phyloP scores from a whole-genome alignment of 2,329 filamentous ascomycete species.

The Clarireedia sp. region DNA sequence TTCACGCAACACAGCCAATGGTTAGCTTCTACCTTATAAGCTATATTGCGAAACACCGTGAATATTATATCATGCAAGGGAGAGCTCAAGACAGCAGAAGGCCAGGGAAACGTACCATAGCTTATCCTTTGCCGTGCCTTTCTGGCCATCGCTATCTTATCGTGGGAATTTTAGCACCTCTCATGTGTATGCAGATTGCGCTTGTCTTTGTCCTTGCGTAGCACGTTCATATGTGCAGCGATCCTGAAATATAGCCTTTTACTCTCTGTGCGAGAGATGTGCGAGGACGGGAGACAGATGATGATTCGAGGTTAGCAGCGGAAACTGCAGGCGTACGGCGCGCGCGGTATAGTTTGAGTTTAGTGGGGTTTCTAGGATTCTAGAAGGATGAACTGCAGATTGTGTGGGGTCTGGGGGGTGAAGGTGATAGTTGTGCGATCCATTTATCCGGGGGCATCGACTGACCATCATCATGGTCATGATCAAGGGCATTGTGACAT shows the following conservation, averaged over 20 bases:
- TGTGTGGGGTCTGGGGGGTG: background rate
- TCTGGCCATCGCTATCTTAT: slow-evolving; percentile 46
- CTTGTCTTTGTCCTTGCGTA: background rate
- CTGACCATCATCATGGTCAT: no score
- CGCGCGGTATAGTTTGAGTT: slow-evolving; percentile 1
- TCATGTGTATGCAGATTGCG: background rate
- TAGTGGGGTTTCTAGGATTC: background rate
- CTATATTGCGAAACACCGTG: background rate
- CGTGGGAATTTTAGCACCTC: background rate
- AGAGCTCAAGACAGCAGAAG: background rate
- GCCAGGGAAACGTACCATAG: slow-evolving; percentile 45
- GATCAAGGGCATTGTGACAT: no score
- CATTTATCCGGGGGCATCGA: no score
- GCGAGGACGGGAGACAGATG: background rate
- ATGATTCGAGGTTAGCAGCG: background rate
- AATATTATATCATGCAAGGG: background rate
- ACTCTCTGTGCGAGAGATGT: background rate
- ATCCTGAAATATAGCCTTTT: background rate
- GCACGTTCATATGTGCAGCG: no score
- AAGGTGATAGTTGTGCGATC: background rate
- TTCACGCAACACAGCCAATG: slow-evolving; percentile 9
- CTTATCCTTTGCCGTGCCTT: slow-evolving; percentile 64
- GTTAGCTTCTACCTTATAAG: background rate
- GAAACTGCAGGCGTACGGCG: background rate
- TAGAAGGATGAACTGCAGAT: slow-evolving; percentile 11